Base-by-base conservation (phyloP, 495 filamentous ascomycete species). In the Podospora tetraspora region DNA sequence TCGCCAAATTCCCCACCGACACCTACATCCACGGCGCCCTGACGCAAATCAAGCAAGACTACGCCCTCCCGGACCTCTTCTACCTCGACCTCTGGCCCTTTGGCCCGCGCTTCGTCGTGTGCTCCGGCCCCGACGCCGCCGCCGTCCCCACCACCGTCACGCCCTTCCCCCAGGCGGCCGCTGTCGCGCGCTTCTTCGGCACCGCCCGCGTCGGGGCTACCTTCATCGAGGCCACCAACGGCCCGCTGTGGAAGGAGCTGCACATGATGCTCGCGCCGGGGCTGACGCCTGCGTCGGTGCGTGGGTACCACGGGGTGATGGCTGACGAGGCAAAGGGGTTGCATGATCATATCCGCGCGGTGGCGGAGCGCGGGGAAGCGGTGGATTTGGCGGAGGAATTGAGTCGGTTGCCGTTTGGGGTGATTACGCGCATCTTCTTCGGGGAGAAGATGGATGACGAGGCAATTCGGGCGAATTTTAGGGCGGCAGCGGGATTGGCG, bases 211-310 rank as follows among this genome's bases (percentile, higher is more conserved):
- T 63, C 19, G 61, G 61, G 12, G 27, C 61, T 3, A 11, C 11
- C 22, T 29, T 63, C 29, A 63, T 63, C 30, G 61, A 29, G 27
- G 61, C 61, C 61, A 24, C 34, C 61, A 63, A 63, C 32, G 61
- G 61, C 9, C n/a, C 29, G 9, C 2, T 37, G 32, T 63, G 61
- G 61, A 63, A 63, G 61, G 30, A 37, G 19, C 30, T 63, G 19
- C 61, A 63, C 29, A 19, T 34, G 27, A 63, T 63, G 61, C 30
- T 63, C 5, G 61, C 19, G n/a, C 61, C 61, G 27, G 34, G 61
- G 7, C 30, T 63, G 27, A 32, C 32, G 3, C 61, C 61, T 0
- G 32, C 34, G 4, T 6, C 61, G 19, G 61, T 63, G 29, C 61
- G 19, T 21, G 32, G 30, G n/a, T 43, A 37, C 22, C 61, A 52